Evolutionary conservation across 495 filamentous ascomycete genomes (phyloP).

Genomic region (Aspergillus mulundensis): DNA sequence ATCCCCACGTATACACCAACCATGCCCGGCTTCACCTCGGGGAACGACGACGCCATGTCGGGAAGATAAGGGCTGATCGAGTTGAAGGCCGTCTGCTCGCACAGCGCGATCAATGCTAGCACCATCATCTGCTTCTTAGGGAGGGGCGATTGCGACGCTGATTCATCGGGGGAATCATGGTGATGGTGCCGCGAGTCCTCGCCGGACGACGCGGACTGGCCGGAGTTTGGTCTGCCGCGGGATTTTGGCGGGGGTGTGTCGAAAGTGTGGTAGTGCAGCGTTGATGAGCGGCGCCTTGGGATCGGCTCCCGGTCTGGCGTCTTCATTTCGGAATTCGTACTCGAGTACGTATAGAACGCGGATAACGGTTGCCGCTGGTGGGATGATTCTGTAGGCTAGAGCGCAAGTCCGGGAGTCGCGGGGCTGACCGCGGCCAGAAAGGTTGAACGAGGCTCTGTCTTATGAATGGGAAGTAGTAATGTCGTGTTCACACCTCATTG

Average conservation of each 20-base stretch:
- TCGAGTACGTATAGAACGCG: background rate
- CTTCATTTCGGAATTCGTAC: conserved; percentile 19
- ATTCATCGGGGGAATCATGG: conserved; percentile 32
- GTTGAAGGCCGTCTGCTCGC: conserved; percentile 94
- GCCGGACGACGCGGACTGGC: conserved; percentile 42
- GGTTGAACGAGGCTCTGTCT: background rate
- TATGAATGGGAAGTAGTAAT: background rate
- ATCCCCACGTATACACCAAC: conserved; percentile 87
- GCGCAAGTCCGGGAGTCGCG: background rate
- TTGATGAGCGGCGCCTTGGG: conserved; percentile 58
- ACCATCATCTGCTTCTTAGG: conserved; percentile 79
- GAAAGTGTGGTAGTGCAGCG: conserved; percentile 89
- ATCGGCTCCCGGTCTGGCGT: conserved; percentile 36
- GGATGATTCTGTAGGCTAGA: background rate
- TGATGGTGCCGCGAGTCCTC: conserved; percentile 27
- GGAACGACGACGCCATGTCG: conserved; percentile 82
- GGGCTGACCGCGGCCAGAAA: background rate
- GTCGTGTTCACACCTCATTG: background rate
- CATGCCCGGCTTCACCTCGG: conserved; percentile 63
- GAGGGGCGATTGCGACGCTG: conserved; percentile 56
- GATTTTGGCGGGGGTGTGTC: conserved; percentile 82
- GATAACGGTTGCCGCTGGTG: background rate
- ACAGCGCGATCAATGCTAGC: conserved; percentile 81
- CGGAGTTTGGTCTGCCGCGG: conserved; percentile 57
- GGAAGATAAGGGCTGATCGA: conserved; percentile 96